Percentiles rank a stretch among this genome's conserved stretches.
phyloP scores from a whole-genome alignment of 1,139 yeast species.

The Casaregolazyma lundiana region DNA sequence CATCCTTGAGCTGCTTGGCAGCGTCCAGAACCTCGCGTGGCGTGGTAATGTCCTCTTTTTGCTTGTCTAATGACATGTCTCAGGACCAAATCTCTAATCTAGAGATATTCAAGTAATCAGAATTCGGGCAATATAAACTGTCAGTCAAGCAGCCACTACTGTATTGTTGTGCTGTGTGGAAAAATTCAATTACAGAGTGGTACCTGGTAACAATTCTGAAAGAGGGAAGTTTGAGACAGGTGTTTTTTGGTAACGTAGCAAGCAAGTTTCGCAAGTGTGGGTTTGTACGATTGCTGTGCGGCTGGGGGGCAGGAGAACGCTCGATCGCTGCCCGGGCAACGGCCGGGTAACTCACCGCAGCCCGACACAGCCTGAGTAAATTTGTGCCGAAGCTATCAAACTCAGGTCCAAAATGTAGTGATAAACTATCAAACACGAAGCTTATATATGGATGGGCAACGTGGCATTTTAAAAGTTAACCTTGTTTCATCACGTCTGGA shows the following conservation, averaged over 20 bases:
- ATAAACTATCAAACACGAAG: not conserved
- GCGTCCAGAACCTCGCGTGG: slow-evolving; percentile 14
- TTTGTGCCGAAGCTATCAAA: not conserved
- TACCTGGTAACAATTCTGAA: not conserved
- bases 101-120: too few relatives aligned
- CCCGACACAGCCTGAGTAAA: not conserved
- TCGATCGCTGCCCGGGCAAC: not conserved
- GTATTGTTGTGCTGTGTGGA: not conserved
- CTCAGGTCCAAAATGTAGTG: not conserved
- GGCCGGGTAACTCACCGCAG: not conserved
- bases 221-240: not conserved
- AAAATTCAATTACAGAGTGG: too few relatives aligned
- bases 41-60: not conserved
- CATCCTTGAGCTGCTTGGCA: slow-evolving; percentile 10
- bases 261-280: not conserved
- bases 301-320: not conserved
- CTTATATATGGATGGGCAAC: not conserved
- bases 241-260: not conserved
- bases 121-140: too few relatives aligned
- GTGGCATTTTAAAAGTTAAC: too few relatives aligned
- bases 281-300: slow-evolving; percentile 1
- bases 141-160: not conserved
- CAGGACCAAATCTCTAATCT: not conserved
- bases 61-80: not conserved
- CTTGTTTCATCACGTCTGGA: too few relatives aligned